Percentiles rank a stretch among this genome's conserved stretches.
Conservation (phyloP, 371 early-diverging fungal species). For the Mucor plumbeus region DNA sequence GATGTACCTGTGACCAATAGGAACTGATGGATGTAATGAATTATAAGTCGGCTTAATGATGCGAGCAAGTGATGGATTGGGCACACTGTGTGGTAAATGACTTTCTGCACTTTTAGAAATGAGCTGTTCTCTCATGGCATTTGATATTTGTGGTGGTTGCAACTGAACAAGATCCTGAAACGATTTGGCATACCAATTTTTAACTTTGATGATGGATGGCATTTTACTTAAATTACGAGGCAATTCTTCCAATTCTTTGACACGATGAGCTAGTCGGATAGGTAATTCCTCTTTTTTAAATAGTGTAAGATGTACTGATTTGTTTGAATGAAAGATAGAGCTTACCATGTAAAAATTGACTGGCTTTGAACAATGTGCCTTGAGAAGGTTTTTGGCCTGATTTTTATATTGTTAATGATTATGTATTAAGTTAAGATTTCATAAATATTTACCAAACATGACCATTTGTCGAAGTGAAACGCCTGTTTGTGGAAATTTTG, state of each 20-base stretch:
- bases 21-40: conserved; percentile 29
- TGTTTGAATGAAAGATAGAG: not conserved
- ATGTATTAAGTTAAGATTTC: too few species aligned
- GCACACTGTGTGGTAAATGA: conserved; percentile 59
- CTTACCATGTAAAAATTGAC: conserved; percentile 85
- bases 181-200: conserved; percentile 95
- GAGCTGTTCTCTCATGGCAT: conserved; percentile 35
- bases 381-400: conserved; percentile 83
- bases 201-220: conserved; percentile 89
- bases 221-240: conserved; percentile 88
- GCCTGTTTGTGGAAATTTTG: conserved; percentile 89
- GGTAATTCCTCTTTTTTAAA: conserved; percentile 81
- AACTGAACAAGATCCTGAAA: conserved; percentile 80
- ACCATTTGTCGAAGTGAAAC: conserved; percentile 88
- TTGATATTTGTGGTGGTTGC: conserved; percentile 64
- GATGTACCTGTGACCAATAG: conserved; percentile 51
- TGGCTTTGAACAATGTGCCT: conserved; percentile 85
- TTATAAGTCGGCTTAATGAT: conserved; percentile 20
- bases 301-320: not conserved
- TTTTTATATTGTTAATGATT: not conserved
- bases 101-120: conserved; percentile 21
- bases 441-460: conserved; percentile 32
- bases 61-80: conserved; percentile 59
- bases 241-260: conserved; percentile 92
- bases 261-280: conserved; percentile 93